These are phyloP conservation scores for Phytophthora ohioensis DNA, from an alignment of 352 stramenopile genomes.

Conservation along the genomic window DNA sequence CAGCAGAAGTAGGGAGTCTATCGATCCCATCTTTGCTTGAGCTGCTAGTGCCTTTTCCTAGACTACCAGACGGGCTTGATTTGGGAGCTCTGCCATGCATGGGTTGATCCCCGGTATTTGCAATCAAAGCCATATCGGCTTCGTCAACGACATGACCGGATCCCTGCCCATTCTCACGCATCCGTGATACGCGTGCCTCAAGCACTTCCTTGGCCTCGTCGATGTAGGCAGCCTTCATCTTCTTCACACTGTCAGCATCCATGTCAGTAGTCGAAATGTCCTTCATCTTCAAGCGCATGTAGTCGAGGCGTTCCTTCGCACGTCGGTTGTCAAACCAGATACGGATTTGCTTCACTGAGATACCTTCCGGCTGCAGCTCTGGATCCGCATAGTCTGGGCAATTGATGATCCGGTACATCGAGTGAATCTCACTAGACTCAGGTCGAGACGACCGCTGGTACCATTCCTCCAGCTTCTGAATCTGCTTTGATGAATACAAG, in stretches of 20 bases:
- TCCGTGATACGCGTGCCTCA: constrained; percentile 79
- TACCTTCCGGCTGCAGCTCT: constrained; percentile 87
- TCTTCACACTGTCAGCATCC: constrained; percentile 86
- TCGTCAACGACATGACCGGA: constrained; percentile 83
- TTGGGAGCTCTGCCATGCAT: constrained; percentile 54
- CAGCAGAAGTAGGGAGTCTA: constrained; percentile 12
- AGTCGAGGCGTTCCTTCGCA: constrained; percentile 86
- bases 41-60: constrained; percentile 34
- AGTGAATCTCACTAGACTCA: constrained; percentile 87
- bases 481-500: constrained; percentile 89
- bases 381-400: constrained; percentile 82
- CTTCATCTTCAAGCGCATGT: constrained; percentile 93
- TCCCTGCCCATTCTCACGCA: constrained; percentile 80
- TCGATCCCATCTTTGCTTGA: constrained; percentile 36
- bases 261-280: constrained; percentile 86
- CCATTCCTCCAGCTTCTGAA: constrained; percentile 91
- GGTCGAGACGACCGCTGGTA: constrained; percentile 86
- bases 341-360: constrained; percentile 89
- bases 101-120: constrained; percentile 49
- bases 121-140: constrained; percentile 74
- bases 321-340: constrained; percentile 91
- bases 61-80: constrained; percentile 31
- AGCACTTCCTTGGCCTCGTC: constrained; percentile 90
- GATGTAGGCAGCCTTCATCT: constrained; percentile 90
- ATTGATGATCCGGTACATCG: constrained; percentile 93